Evolutionary conservation across 2,329 filamentous ascomycete species (phyloP).

Genomic region (Alternaria novae-zelandiae): DNA sequence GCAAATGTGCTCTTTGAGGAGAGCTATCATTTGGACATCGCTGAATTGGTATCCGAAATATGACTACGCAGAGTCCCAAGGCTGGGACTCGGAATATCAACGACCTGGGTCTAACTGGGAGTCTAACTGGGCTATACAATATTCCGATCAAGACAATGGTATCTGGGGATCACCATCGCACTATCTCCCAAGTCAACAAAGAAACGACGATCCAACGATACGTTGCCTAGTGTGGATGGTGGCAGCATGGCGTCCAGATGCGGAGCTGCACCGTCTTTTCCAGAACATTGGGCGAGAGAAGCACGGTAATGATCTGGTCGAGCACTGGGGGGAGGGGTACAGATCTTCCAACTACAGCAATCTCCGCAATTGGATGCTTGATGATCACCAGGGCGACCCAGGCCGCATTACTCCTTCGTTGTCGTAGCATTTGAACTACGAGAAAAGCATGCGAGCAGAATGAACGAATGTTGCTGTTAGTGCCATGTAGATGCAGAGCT

Average conservation of each 20-base stretch:
- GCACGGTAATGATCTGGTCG: neutral
- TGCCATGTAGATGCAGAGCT: neutral
- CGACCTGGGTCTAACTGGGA: neutral
- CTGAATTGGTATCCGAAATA: neutral
- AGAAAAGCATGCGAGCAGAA: neutral
- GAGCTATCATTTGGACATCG: neutral
- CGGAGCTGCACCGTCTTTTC: conserved; percentile 11
- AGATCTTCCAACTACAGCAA: neutral
- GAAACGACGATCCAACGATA: neutral
- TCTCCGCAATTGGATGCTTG: neutral
- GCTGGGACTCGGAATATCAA: neutral
- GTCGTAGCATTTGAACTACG: neutral
- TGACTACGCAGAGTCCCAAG: neutral
- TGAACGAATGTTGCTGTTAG: neutral
- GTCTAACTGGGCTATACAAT: neutral
- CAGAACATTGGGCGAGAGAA: conserved; percentile 4
- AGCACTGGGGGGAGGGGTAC: neutral
- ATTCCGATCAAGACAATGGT: neutral
- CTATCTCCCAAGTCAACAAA: neutral
- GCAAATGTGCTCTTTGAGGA: neutral
- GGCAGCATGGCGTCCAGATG: conserved; percentile 10
- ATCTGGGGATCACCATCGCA: neutral
- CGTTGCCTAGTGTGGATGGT: neutral
- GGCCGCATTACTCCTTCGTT: neutral
- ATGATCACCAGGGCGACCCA: neutral